These are phyloP conservation scores for Capronia americana DNA, from an alignment of 2,329 filamentous ascomycete species.

Conservation along the genomic window DNA sequence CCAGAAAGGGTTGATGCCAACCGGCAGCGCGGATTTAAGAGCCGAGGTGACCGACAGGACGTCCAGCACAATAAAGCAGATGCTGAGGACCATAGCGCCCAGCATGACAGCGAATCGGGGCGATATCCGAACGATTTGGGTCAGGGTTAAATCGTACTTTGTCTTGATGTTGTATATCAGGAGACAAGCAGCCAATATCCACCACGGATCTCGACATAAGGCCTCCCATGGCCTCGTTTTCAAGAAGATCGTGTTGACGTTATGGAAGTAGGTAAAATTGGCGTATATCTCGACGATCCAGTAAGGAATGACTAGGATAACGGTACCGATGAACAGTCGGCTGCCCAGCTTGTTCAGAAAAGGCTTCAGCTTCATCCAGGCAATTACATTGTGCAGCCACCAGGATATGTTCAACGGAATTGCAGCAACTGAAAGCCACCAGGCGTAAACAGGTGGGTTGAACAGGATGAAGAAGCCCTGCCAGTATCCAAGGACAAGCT, in stretches of 20 bases:
- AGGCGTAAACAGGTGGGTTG: conserved; percentile 59
- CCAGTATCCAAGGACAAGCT: conserved; percentile 59
- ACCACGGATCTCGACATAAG: conserved; percentile 66
- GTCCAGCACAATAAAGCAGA: conserved; percentile 67
- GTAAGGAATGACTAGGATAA: conserved; percentile 64
- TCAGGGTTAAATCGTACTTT: conserved; percentile 63
- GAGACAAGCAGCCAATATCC: conserved; percentile 62
- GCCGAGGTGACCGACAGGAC: conserved; percentile 64
- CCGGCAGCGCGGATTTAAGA: conserved; percentile 50
- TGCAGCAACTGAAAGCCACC: conserved; percentile 64
- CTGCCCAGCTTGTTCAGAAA: conserved; percentile 57
- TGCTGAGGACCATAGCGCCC: conserved; percentile 64
- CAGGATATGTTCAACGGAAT: conserved; percentile 63
- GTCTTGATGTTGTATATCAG: conserved; percentile 65
- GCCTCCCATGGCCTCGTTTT: conserved; percentile 62
- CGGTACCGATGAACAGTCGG: conserved; percentile 60
- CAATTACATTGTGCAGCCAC: conserved; percentile 65
- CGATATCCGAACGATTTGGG: conserved; percentile 65
- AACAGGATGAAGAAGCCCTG: conserved; percentile 64
- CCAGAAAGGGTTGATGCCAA: conserved; percentile 72
- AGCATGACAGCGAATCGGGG: conserved; percentile 70
- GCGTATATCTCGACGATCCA: conserved; percentile 67
- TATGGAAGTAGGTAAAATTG: conserved; percentile 65
- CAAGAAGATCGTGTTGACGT: conserved; percentile 54
- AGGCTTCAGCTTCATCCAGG: conserved; percentile 66